Evolutionary conservation across 1,139 yeast genomes (phyloP).

Genomic region (Hyphopichia fennica): DNA sequence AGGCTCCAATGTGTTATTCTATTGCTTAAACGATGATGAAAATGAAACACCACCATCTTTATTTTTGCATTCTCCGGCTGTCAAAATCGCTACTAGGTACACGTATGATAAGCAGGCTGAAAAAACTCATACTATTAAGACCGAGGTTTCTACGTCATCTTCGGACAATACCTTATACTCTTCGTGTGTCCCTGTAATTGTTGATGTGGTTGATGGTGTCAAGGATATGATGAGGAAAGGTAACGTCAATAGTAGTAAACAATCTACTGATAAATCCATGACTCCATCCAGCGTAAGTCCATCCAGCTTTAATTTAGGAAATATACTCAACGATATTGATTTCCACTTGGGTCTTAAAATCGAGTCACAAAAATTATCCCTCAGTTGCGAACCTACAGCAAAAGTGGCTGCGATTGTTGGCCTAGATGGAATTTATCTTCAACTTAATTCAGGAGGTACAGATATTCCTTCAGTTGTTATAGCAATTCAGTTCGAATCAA

Average conservation of each 20-base stretch:
- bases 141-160: constrained; percentile 63
- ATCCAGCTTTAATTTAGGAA: constrained; percentile 29
- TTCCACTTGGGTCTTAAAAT: constrained; percentile 63
- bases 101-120: constrained; percentile 21
- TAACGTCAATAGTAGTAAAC: constrained; percentile 6
- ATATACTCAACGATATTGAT: constrained; percentile 53
- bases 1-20: constrained; percentile 65
- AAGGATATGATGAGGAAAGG: constrained; percentile 35
- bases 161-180: constrained; percentile 73
- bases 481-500: constrained; percentile 45
- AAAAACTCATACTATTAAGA: constrained; percentile 46
- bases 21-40: constrained; percentile 44
- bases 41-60: constrained; percentile 53
- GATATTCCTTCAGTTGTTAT: constrained; percentile 43
- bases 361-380: constrained; percentile 68
- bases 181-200: constrained; percentile 75
- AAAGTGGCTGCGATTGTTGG: constrained; percentile 86
- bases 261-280: constrained; percentile 7
- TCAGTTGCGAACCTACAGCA: constrained; percentile 93
- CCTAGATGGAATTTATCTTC: constrained; percentile 60
- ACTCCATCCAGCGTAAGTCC: constrained; percentile 2
- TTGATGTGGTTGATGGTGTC: constrained; percentile 54
- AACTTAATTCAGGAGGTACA: constrained; percentile 53
- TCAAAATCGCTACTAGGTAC: constrained; percentile 49
- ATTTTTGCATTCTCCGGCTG: constrained; percentile 74